These are phyloP conservation scores for Gleditsia sinensis DNA, from an alignment of 306 rosid species.

Conservation along the genomic window DNA sequence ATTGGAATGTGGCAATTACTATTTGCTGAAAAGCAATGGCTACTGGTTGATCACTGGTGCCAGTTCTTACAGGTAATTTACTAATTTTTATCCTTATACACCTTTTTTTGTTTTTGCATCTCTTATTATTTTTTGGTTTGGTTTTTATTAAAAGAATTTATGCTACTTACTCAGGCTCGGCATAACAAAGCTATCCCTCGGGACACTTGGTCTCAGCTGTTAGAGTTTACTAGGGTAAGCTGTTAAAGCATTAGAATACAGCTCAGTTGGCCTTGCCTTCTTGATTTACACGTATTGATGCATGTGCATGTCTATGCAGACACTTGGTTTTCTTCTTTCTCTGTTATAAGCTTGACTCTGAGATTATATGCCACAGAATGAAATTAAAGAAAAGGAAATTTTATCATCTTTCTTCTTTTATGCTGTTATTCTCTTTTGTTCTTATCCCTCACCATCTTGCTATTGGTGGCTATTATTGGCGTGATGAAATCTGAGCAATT, in stretches of 20 bases:
- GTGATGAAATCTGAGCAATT: neutral
- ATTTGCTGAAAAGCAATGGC: constrained; percentile 98
- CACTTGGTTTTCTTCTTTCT: neutral
- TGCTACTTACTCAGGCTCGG: constrained; percentile 65
- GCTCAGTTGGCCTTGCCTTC: no score
- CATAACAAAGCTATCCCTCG: constrained; percentile 95
- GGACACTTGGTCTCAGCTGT: constrained; percentile 98
- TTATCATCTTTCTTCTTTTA: neutral
- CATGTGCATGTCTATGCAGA: no score
- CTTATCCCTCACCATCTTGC: constrained; percentile 6
- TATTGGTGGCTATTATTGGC: neutral
- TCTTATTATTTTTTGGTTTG: neutral
- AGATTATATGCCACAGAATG: neutral
- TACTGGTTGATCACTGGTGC: constrained; percentile 95
- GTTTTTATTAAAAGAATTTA: constrained; percentile 7
- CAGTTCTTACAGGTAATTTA: constrained; percentile 88
- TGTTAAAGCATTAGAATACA: constrained; percentile 9
- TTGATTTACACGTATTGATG: no score
- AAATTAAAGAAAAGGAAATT: neutral
- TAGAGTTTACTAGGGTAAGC: constrained; percentile 96
- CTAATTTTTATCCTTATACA: neutral
- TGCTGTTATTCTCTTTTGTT: neutral
- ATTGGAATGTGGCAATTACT: constrained; percentile 99
- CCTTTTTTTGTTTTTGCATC: neutral
- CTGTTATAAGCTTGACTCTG: neutral